phyloP scores from a whole-genome alignment of 352 stramenopile genomes.

The Phytophthora aleatoria region DNA sequence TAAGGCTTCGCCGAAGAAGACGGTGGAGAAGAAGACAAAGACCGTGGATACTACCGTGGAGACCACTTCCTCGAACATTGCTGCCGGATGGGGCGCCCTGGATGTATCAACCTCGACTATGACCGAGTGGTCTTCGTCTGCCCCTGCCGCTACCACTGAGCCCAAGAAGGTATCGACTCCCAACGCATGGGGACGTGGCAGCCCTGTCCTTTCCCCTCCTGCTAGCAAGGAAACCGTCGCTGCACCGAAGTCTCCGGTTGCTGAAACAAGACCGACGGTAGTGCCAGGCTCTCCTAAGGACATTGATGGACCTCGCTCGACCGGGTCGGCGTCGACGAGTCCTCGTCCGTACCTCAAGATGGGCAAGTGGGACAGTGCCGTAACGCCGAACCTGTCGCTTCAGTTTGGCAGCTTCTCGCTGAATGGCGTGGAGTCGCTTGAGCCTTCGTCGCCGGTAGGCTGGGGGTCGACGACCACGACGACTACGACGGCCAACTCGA shows the following conservation, averaged over 20 bases:
- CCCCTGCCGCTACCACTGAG: constrained; percentile 42
- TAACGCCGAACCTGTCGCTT: constrained; percentile 73
- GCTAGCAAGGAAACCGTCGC: constrained; percentile 23
- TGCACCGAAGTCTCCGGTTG: constrained; percentile 37
- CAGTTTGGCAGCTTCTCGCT: constrained; percentile 90
- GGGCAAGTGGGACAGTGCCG: constrained; percentile 80
- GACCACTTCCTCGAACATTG: constrained; percentile 43
- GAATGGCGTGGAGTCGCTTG: constrained; percentile 60
- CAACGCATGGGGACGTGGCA: constrained; percentile 71
- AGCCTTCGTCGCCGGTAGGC: constrained; percentile 63
- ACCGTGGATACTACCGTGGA: constrained; percentile 47
- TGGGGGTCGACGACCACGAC: constrained; percentile 60
- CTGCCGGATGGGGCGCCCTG: constrained; percentile 63
- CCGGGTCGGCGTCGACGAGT: constrained; percentile 46
- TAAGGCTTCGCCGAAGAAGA: constrained; percentile 42
- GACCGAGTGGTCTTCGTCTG: constrained; percentile 59
- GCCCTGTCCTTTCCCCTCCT: constrained; percentile 52
- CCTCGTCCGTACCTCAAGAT: constrained; percentile 86
- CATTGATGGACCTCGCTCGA: constrained; percentile 46
- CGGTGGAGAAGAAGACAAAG: constrained; percentile 39
- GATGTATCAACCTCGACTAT: constrained; percentile 72
- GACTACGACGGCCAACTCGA: constrained; percentile 44
- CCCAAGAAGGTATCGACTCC: constrained; percentile 57
- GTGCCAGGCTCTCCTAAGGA: constrained; percentile 74
- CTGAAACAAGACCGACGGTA: constrained; percentile 46